phyloP scores from a whole-genome alignment of 2,329 filamentous ascomycete species.

The Penicillium sp. region DNA sequence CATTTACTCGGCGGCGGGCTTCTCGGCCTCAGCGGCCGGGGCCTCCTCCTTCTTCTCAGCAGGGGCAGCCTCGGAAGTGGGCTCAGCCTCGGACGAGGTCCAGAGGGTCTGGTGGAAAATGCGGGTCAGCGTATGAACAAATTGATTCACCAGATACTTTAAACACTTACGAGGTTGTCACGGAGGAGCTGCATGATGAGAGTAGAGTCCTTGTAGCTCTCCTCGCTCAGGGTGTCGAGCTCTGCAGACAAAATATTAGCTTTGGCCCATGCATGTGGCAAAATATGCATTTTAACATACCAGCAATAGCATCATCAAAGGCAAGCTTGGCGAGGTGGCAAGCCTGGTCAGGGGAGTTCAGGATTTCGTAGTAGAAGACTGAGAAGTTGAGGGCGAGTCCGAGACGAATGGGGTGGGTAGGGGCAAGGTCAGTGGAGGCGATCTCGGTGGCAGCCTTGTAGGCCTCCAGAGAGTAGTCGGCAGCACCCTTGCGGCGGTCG shows the following conservation, averaged over 20 bases:
- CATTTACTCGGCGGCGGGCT: slow-evolving; percentile 47
- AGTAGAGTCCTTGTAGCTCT: slow-evolving; percentile 99
- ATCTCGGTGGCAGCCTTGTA: slow-evolving; percentile 95
- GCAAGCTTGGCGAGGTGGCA: slow-evolving; percentile 97
- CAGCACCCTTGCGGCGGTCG: slow-evolving; percentile 91
- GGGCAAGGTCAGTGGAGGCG: slow-evolving; percentile 82
- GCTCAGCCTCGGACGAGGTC: slow-evolving; percentile 97
- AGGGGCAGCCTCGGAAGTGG: slow-evolving; percentile 56
- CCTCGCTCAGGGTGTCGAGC: slow-evolving; percentile 94
- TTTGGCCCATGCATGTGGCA: slow-evolving; percentile 11
- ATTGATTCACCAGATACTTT: background rate
- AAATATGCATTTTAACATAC: slow-evolving; percentile 45
- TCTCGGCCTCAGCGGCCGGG: slow-evolving; percentile 42
- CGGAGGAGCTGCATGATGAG: slow-evolving; percentile 98
- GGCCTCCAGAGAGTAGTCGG: slow-evolving; percentile 91
- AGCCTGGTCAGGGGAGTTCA: slow-evolving; percentile 96
- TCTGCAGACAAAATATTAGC: slow-evolving; percentile 55
- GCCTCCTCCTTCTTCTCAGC: slow-evolving; percentile 47
- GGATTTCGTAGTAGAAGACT: slow-evolving; percentile 99
- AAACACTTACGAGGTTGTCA: slow-evolving; percentile 78
- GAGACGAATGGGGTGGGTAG: slow-evolving; percentile 89
- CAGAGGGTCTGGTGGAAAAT: slow-evolving; percentile 76
- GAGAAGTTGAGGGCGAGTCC: slow-evolving; percentile 94
- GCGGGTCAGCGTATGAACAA: background rate
- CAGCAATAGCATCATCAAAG: slow-evolving; percentile 94